Evolutionary conservation across 805 yeast species (phyloP), one percentile per base, ranked within the genome.

Genomic region (Scheffersomyces coipomensis): DNA sequence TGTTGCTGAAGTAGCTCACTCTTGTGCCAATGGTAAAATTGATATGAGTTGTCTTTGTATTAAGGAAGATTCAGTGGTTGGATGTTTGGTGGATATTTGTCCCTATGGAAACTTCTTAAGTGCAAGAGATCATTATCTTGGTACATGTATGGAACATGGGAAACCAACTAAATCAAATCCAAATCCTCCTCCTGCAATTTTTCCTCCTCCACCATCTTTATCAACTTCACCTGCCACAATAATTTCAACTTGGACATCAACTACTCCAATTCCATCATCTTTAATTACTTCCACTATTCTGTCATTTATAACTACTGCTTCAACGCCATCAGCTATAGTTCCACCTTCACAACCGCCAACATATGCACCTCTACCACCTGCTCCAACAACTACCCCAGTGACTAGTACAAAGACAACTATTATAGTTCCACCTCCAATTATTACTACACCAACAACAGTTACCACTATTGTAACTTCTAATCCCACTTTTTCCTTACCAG

Each of bases 51-150:
- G 76, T 43, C 39, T 73, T 38, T 73, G 78, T 48, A 51, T 53
- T 16, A 59, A 58, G 29, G 62, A 62, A 35, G 64, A 64, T 9
- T 49, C 67, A 5, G 42, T 75, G 13, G 50, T 71, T 18, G 74
- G 71, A 4, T 75, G 81, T 46, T 52, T 74, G 26, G 63, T 60
- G 29, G 76, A 72, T 44, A 58, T 68, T 26, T 75, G 79, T 47
- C 73, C 75, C 2, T 62, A 56, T 36, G 74, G 73, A 2, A 53
- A 45, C 15, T 71, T 66, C 44, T 62, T 62, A 42, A 57, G 71
- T n/a, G 62, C 73, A 12, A 56, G 77, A 52, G 79, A 74, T 44
- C 79, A 75, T 49, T 75, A 58, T 43, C 50, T 64, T 52, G 79
- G 78, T 1, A 71, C 78, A 3, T 75, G 79, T 39, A 45, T 66